phyloP scores from a whole-genome alignment of 2,329 filamentous ascomycete genomes.

The Penicillium palitans region DNA sequence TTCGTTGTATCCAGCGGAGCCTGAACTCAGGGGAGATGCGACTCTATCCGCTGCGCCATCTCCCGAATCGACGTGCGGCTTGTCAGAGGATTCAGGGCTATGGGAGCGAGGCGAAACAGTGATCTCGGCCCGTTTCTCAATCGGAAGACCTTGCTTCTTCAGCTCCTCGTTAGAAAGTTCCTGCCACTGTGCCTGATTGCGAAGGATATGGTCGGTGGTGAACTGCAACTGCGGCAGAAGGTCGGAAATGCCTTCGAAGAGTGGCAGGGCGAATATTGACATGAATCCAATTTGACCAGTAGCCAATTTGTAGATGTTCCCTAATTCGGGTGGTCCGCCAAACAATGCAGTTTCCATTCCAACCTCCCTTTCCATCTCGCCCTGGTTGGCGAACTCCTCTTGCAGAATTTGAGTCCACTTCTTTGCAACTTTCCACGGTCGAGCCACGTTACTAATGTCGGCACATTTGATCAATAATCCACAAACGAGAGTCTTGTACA shows the following conservation, averaged over 20 bases:
- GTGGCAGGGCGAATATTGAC: slow-evolving; percentile 88
- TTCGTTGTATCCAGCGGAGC: slow-evolving; percentile 29
- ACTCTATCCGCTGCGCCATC: slow-evolving; percentile 18
- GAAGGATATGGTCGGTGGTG: slow-evolving; percentile 75
- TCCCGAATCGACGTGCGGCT: slow-evolving; percentile 6
- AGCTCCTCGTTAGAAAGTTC: slow-evolving; percentile 36
- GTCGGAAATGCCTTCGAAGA: slow-evolving; percentile 85
- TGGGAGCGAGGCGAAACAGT: slow-evolving; percentile 38
- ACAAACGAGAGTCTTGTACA: slow-evolving; percentile 78
- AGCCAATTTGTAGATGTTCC: slow-evolving; percentile 77
- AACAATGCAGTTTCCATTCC: slow-evolving; percentile 86
- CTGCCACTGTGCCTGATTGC: slow-evolving; percentile 72
- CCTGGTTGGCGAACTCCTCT: slow-evolving; percentile 91
- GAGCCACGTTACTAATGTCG: slow-evolving; percentile 96
- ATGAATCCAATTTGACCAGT: slow-evolving; percentile 94
- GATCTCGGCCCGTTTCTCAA: slow-evolving; percentile 24
- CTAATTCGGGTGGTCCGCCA: slow-evolving; percentile 72
- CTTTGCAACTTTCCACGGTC: slow-evolving; percentile 76
- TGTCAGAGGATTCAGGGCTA: slow-evolving; percentile 29
- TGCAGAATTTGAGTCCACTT: slow-evolving; percentile 94
- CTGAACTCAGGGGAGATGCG: slow-evolving; percentile 17
- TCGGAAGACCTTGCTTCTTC: slow-evolving; percentile 26
- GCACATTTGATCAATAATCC: slow-evolving; percentile 95
- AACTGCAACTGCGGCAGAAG: slow-evolving; percentile 83
- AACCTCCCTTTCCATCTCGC: slow-evolving; percentile 84